Evolutionary conservation across 2,329 filamentous ascomycete genomes (phyloP).

Genomic region (Ophiostoma populinum): DNA sequence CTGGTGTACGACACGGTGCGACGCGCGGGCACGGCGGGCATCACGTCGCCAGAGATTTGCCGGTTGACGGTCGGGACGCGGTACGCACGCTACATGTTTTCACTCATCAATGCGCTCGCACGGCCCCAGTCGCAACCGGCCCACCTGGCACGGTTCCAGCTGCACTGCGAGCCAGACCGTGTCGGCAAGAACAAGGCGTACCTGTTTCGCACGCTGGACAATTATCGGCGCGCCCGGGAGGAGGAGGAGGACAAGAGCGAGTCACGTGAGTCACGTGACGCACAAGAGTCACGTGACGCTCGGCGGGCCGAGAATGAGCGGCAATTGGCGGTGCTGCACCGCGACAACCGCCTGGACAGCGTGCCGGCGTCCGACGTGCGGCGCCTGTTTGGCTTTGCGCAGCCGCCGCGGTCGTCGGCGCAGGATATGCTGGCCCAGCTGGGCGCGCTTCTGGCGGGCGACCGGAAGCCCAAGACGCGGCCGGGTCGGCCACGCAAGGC

Average conservation of each 20-base stretch:
- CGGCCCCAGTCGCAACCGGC: conserved; percentile 21
- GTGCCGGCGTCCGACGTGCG: neutral
- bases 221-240: neutral
- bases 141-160: conserved; percentile 22
- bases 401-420: neutral
- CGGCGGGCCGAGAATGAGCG: too few species aligned
- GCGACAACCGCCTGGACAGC: too few species aligned
- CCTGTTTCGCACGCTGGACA: conserved; percentile 16
- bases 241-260: neutral
- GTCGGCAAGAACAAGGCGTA: conserved; percentile 25
- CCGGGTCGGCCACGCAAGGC: neutral
- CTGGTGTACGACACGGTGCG: conserved; percentile 20
- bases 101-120: conserved; percentile 17
- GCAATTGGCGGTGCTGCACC: too few species aligned
- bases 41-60: conserved; percentile 20
- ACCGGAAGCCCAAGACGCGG: neutral
- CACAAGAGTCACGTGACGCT: too few species aligned
- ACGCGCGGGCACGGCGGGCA: conserved; percentile 17
- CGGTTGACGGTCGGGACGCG: conserved; percentile 19
- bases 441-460: neutral
- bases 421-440: neutral
- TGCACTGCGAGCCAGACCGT: conserved; percentile 21
- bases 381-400: neutral
- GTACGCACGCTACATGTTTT: conserved; percentile 20
- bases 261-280: too few species aligned